phyloP scores from a whole-genome alignment of 2,329 filamentous ascomycete genomes.

The Microascus cirrosus region DNA sequence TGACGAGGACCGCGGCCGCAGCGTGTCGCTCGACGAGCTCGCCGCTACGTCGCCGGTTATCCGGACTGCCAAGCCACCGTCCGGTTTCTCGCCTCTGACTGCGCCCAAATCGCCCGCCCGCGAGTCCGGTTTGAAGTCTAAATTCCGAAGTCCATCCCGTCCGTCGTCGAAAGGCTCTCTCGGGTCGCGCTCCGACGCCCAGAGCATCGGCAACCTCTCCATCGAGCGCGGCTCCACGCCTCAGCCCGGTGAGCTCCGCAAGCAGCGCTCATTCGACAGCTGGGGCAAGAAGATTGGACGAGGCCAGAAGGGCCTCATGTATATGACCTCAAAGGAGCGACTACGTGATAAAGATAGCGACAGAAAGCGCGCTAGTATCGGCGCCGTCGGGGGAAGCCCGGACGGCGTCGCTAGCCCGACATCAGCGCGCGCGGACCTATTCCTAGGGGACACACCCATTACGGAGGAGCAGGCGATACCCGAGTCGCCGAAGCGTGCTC shows the following conservation, averaged over 20 bases:
- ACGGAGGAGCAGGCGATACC: conserved; percentile 37
- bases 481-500: conserved; percentile 13
- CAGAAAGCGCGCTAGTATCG: conserved; percentile 40
- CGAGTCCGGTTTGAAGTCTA: conserved; percentile 45
- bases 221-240: conserved; percentile 44
- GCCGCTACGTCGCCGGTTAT: conserved; percentile 60
- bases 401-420: conserved; percentile 12
- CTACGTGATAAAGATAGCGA: conserved; percentile 52
- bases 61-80: conserved; percentile 71
- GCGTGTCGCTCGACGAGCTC: conserved; percentile 43
- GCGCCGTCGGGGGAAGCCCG: conserved; percentile 24
- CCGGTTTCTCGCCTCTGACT: conserved; percentile 62
- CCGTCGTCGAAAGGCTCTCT: conserved; percentile 52
- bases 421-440: conserved; percentile 30
- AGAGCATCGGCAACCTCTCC: conserved; percentile 54
- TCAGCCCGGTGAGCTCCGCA: conserved; percentile 32
- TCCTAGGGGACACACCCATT: conserved; percentile 41
- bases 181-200: conserved; percentile 40
- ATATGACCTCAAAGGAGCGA: conserved; percentile 62
- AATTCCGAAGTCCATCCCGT: conserved; percentile 44
- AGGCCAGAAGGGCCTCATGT: conserved; percentile 50
- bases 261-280: conserved; percentile 46
- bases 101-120: conserved; percentile 43
- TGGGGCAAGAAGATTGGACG: conserved; percentile 48
- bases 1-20: conserved; percentile 26